These are phyloP conservation scores for Apiotrichum siamense DNA, from an alignment of 1,284 basidiomycete species.

Conservation along the genomic window DNA sequence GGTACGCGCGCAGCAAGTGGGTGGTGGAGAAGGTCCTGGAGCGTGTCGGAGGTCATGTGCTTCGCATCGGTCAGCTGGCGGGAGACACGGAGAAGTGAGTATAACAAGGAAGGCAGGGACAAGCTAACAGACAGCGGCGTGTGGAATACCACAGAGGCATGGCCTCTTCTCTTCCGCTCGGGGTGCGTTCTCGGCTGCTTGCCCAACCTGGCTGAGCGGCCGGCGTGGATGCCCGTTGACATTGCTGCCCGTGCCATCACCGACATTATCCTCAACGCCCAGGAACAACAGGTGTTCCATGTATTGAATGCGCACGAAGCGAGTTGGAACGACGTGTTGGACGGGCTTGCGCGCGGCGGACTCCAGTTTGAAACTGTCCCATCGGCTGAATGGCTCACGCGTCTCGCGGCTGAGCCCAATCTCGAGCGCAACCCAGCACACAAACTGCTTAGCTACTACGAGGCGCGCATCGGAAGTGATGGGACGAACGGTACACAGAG, in stretches of 20 bases:
- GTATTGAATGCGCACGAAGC: conserved; percentile 55
- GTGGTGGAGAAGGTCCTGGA: conserved; percentile 57
- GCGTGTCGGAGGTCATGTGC: conserved; percentile 27
- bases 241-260: conserved; percentile 53
- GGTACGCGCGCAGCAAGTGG: conserved; percentile 60
- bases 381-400: conserved; percentile 55
- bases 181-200: conserved; percentile 51
- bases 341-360: conserved; percentile 58
- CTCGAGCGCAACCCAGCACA: conserved; percentile 52
- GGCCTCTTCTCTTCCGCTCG: conserved; percentile 48
- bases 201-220: conserved; percentile 50
- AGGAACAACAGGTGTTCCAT: conserved; percentile 55
- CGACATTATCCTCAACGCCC: conserved; percentile 49
- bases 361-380: conserved; percentile 69
- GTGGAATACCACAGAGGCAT: conserved; percentile 60
- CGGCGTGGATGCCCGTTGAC: conserved; percentile 59
- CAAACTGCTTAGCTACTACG: conserved; percentile 49
- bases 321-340: conserved; percentile 56
- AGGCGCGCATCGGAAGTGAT: conserved; percentile 27
- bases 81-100: conserved; percentile 50
- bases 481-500: too few species aligned
- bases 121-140: conserved; percentile 45
- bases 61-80: conserved; percentile 52
- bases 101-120: neutral
- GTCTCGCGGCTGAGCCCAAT: conserved; percentile 48